Evolutionary conservation across 441 rosid species (phyloP).

Genomic region (Bocquillonia castaneifolia): DNA sequence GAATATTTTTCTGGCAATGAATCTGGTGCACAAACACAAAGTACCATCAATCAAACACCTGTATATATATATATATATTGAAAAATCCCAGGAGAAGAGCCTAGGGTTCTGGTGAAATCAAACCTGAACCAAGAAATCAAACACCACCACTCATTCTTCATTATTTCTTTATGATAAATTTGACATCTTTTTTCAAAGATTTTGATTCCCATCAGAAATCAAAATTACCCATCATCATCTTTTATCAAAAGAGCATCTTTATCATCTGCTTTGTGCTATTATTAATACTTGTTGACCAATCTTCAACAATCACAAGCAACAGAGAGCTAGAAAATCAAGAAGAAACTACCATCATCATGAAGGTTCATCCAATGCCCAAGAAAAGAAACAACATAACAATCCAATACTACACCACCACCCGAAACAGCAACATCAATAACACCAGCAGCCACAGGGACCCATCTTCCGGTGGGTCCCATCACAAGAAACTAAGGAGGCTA

Average conservation of each 20-base stretch:
- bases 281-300: conserved; percentile 21
- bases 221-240: conserved; percentile 17
- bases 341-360: conserved; percentile 55
- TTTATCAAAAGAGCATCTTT: conserved; percentile 34
- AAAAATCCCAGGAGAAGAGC: neutral
- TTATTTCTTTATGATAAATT: conserved; percentile 18
- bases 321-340: conserved; percentile 10
- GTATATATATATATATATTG: neutral
- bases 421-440: neutral
- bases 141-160: neutral
- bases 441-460: conserved; percentile 17
- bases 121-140: conserved; percentile 4
- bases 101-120: conserved; percentile 1
- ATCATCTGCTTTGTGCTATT: conserved; percentile 28
- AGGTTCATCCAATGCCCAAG: conserved; percentile 71
- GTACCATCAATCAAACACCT: neutral
- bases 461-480: conserved; percentile 32
- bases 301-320: neutral
- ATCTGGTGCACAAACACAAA: conserved; percentile 5
- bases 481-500: conserved; percentile 72
- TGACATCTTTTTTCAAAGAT: conserved; percentile 28
- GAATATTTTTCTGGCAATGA: conserved; percentile 13
- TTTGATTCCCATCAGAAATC: conserved; percentile 37
- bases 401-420: conserved; percentile 40
- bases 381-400: conserved; percentile 58